phyloP scores from a whole-genome alignment of 1,284 basidiomycete genomes.

The Pisolithus thermaeus region DNA sequence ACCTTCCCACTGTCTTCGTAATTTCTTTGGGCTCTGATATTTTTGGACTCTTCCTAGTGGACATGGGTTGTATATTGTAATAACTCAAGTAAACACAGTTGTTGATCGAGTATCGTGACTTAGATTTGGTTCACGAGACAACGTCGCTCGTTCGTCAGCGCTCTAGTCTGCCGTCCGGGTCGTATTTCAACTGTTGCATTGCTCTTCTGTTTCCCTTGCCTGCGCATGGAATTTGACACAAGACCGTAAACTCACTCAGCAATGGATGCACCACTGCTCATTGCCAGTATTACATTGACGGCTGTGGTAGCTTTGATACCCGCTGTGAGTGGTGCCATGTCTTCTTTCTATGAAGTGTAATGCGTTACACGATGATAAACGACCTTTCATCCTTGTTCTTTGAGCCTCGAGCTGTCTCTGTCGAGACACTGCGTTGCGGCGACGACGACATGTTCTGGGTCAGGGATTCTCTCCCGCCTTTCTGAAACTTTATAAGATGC shows the following conservation, averaged over 20 bases:
- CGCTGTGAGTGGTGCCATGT: slow-evolving; percentile 21
- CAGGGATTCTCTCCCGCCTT: slow-evolving; percentile 36
- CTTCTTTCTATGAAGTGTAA: background rate
- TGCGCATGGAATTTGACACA: background rate
- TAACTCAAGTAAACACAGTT: no score
- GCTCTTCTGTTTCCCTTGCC: background rate
- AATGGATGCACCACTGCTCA: slow-evolving; percentile 25
- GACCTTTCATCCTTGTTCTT: slow-evolving; percentile 87
- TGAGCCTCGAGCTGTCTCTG: slow-evolving; percentile 55
- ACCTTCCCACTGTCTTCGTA: no score
- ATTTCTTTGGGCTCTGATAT: no score
- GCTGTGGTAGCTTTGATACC: slow-evolving; percentile 18
- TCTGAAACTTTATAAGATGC: slow-evolving; percentile 12
- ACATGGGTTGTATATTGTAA: no score
- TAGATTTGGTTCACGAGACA: background rate
- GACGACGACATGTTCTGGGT: slow-evolving; percentile 57
- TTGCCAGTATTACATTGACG: slow-evolving; percentile 10
- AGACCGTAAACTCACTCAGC: background rate
- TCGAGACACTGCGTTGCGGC: slow-evolving; percentile 46
- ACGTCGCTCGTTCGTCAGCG: background rate
- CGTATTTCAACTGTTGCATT: no score
- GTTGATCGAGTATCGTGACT: no score
- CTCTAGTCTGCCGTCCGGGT: background rate
- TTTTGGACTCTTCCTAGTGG: no score
- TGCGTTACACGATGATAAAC: slow-evolving; percentile 46